phyloP scores from a whole-genome alignment of 2,329 filamentous ascomycete species.

The Magnaporthales sp. region DNA sequence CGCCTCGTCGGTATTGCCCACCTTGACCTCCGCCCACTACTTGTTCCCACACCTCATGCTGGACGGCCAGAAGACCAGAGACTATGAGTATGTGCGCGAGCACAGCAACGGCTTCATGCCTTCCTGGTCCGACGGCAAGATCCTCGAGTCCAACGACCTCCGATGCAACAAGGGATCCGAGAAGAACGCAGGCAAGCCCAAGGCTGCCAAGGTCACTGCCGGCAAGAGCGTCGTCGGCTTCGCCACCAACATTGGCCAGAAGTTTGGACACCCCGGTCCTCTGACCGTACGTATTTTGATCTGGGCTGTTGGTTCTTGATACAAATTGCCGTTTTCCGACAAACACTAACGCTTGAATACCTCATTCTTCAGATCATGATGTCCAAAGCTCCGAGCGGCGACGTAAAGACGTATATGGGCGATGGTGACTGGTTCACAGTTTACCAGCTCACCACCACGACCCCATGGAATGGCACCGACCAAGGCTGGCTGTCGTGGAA shows the following conservation, averaged over 20 bases:
- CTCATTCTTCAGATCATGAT: conserved; percentile 12
- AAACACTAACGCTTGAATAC: no score
- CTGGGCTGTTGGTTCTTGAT: no score
- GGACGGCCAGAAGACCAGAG: conserved; percentile 12
- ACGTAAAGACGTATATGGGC: conserved; percentile 19
- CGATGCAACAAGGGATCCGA: conserved; percentile 21
- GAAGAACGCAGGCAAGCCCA: conserved; percentile 13
- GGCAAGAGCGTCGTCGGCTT: conserved; percentile 14
- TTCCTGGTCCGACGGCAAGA: conserved; percentile 16
- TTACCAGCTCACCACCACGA: conserved; percentile 10
- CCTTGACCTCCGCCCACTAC: conserved; percentile 19
- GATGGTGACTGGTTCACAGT: conserved; percentile 18
- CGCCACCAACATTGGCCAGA: not conserved
- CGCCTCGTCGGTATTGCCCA: conserved; percentile 8
- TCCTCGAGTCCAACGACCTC: conserved; percentile 16
- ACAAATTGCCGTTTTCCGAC: not conserved
- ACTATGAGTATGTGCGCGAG: conserved; percentile 16
- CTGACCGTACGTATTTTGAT: conserved; percentile 7
- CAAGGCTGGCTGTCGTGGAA: conserved; percentile 9
- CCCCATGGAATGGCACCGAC: conserved; percentile 10
- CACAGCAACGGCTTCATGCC: conserved; percentile 13
- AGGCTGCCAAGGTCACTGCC: conserved; percentile 14
- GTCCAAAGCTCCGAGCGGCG: conserved; percentile 15
- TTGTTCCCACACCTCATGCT: conserved; percentile 18
- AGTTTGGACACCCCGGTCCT: conserved; percentile 11